phyloP scores from a whole-genome alignment of 805 yeast genomes.

The Soucietia sequanensis region DNA sequence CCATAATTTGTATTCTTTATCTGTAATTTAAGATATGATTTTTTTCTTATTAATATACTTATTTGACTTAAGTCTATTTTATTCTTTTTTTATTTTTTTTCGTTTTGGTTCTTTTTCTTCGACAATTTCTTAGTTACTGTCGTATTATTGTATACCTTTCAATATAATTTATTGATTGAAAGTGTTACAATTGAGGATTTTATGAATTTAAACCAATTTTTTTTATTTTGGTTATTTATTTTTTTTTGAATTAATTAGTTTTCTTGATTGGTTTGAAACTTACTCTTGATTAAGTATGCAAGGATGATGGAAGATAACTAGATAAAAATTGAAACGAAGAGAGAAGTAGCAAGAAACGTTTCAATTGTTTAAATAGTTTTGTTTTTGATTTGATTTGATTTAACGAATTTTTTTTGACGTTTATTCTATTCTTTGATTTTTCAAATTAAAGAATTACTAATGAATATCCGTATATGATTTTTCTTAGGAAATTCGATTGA shows the following conservation, averaged over 20 bases:
- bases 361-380: conserved; percentile 16
- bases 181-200: conserved; percentile 3
- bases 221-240: neutral
- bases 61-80: conserved; percentile 2
- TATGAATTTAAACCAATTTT: neutral
- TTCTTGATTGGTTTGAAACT: conserved; percentile 37
- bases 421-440: too few species aligned
- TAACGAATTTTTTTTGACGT: too few species aligned
- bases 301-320: conserved; percentile 14
- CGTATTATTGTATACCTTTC: too few species aligned
- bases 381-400: too few species aligned
- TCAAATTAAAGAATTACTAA: too few species aligned
- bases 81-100: conserved; percentile 4
- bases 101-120: conserved; percentile 5
- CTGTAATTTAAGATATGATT: neutral
- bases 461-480: too few species aligned
- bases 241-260: neutral
- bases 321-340: conserved; percentile 36
- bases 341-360: conserved; percentile 52
- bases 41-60: conserved; percentile 1
- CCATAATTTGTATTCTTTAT: conserved; percentile 23
- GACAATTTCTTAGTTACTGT: too few species aligned
- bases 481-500: conserved; percentile 5
- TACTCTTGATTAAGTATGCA: conserved; percentile 27
- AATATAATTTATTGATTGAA: too few species aligned